These are phyloP conservation scores for Saussurea involucrata DNA, from an alignment of 129 eudicot species.

Conservation along the genomic window DNA sequence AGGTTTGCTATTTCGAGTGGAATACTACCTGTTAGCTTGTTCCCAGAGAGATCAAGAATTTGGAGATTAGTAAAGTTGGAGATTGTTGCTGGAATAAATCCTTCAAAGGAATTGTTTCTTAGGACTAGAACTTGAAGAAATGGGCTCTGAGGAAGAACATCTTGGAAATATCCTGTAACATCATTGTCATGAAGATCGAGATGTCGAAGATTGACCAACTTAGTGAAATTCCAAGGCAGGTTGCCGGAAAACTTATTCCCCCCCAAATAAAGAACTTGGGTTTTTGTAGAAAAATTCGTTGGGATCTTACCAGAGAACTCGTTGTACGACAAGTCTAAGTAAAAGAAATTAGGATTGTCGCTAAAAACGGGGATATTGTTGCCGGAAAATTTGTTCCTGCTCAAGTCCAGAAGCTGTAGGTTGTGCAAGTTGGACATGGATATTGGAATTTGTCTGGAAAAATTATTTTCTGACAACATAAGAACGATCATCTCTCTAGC, in stretches of 20 bases:
- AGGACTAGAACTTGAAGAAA: background rate
- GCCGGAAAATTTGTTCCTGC: conserved; percentile 33
- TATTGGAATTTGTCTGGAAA: conserved; percentile 33
- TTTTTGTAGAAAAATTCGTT: background rate
- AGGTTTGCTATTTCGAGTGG: conserved; percentile 25
- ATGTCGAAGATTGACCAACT: conserved; percentile 13
- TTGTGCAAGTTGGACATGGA: conserved; percentile 28
- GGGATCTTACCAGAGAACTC: conserved; percentile 39
- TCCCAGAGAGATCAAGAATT: conserved; percentile 37
- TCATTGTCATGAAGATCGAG: background rate
- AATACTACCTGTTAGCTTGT: conserved; percentile 26
- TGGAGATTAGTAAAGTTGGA: background rate
- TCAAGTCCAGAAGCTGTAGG: conserved; percentile 32
- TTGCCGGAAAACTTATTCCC: conserved; percentile 38
- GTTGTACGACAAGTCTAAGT: conserved; percentile 36
- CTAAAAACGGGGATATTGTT: conserved; percentile 24
- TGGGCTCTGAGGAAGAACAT: background rate
- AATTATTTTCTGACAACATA: conserved; percentile 34
- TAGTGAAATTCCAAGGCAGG: conserved; percentile 27
- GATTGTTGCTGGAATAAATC: background rate
- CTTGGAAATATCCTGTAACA: background rate
- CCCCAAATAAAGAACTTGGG: conserved; percentile 28
- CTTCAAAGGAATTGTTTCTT: background rate
- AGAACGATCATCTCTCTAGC: conserved; percentile 24
- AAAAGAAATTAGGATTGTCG: conserved; percentile 8